These are phyloP conservation scores for Trametes punicea DNA, from an alignment of 768 basidiomycete genomes.

Conservation along the genomic window DNA sequence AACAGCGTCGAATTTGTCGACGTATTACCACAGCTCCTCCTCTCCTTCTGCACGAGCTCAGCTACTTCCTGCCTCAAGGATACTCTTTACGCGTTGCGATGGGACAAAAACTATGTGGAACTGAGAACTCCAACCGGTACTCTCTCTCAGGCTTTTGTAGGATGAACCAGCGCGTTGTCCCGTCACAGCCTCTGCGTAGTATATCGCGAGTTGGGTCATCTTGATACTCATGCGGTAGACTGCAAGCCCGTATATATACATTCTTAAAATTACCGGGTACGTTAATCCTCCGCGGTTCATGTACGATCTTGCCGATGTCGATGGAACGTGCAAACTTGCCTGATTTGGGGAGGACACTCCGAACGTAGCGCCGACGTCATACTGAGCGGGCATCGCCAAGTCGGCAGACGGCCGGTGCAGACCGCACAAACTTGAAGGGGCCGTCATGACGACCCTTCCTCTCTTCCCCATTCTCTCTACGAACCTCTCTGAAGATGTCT, in stretches of 20 bases:
- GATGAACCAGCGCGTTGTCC: neutral
- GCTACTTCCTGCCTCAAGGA: neutral
- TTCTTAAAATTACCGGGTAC: neutral
- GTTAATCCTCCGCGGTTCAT: too few relatives aligned
- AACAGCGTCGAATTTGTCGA: constrained; percentile 2
- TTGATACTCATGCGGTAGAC: too few relatives aligned
- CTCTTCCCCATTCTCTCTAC: neutral
- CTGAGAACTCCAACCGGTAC: neutral
- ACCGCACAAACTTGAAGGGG: neutral
- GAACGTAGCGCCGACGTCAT: neutral
- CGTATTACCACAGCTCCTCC: neutral
- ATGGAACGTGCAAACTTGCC: neutral
- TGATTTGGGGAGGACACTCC: neutral
- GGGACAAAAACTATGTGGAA: neutral
- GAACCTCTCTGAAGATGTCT: neutral
- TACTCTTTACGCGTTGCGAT: neutral
- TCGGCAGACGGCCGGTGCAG: too few relatives aligned
- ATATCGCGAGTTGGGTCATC: too few relatives aligned
- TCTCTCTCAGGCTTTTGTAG: neutral
- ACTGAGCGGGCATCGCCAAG: neutral
- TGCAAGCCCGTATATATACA: neutral
- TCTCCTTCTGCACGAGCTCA: neutral
- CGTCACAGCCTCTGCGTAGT: too few relatives aligned
- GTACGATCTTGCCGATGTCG: too few relatives aligned
- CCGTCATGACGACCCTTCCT: neutral